A percentile compares a stretch with the other conserved stretches of the same genome.
Conservation (phyloP, 2,329 filamentous ascomycete species). For the Ophiostoma sp. region DNA sequence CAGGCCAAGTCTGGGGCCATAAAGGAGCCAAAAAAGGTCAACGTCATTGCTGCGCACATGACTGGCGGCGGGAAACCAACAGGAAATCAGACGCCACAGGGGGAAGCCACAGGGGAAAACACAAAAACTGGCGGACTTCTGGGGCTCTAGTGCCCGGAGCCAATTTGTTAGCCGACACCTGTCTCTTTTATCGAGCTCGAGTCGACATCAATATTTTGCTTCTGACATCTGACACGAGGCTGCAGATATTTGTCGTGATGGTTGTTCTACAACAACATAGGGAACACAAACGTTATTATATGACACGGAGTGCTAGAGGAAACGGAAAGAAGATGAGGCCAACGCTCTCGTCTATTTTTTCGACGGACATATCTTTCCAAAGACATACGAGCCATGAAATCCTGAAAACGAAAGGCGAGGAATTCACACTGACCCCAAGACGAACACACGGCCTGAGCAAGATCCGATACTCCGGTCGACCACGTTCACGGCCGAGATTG, state of each 20-base stretch:
- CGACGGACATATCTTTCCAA: background rate
- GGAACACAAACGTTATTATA: too few relatives aligned
- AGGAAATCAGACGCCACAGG: constrained; percentile 7
- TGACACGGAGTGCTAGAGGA: too few relatives aligned
- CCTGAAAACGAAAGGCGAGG: background rate
- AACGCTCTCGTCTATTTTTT: too few relatives aligned
- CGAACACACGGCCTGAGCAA: background rate
- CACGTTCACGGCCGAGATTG: background rate
- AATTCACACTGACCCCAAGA: background rate
- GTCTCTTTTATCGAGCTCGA: background rate
- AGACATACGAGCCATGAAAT: background rate
- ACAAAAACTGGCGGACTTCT: background rate
- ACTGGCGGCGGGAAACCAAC: background rate
- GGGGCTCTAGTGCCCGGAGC: background rate
- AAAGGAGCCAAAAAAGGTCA: constrained; percentile 5
- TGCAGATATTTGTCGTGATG: background rate
- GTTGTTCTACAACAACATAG: background rate
- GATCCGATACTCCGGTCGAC: background rate
- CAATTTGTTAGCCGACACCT: background rate
- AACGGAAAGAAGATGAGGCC: too few relatives aligned
- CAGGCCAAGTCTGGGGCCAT: background rate
- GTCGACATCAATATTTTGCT: background rate
- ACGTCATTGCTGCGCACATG: constrained; percentile 23
- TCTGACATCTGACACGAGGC: background rate
- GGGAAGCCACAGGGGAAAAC: background rate